Conservation (phyloP, 2,329 filamentous ascomycete genomes). For the Fusarium scirpi region DNA sequence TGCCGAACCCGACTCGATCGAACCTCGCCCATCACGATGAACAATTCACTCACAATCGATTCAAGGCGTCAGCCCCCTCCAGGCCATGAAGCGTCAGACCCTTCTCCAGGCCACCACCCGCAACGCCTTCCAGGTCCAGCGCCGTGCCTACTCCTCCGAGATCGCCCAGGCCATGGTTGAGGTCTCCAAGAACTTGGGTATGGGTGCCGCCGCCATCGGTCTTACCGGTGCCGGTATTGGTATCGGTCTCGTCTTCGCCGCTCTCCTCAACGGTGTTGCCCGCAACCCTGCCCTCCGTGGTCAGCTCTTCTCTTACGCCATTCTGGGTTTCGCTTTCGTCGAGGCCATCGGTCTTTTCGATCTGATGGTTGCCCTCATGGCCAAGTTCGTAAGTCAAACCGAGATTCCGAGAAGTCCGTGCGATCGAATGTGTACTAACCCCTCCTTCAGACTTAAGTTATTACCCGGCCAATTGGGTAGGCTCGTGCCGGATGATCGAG, state of each 20-base stretch:
- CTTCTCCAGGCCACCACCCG: slow-evolving; percentile 75
- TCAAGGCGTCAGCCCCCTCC: slow-evolving; percentile 72
- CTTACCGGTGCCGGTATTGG: slow-evolving; percentile 93
- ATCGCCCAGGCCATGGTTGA: slow-evolving; percentile 89
- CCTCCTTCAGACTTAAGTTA: slow-evolving; percentile 53
- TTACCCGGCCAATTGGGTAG: slow-evolving; percentile 50
- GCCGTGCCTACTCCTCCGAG: slow-evolving; percentile 87
- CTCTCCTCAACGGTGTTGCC: slow-evolving; percentile 88
- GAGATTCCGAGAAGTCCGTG: neutral
- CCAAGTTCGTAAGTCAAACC: slow-evolving; percentile 78
- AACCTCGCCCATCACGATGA: slow-evolving; percentile 38
- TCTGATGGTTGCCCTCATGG: slow-evolving; percentile 93
- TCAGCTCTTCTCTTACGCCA: slow-evolving; percentile 96
- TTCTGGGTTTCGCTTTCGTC: slow-evolving; percentile 95
- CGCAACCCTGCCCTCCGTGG: slow-evolving; percentile 95
- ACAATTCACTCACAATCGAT: slow-evolving; percentile 51
- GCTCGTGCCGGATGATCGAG: slow-evolving; percentile 54
- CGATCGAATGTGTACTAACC: slow-evolving; percentile 20
- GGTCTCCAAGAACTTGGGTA: slow-evolving; percentile 91
- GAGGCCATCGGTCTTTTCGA: slow-evolving; percentile 92
- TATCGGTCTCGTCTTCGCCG: slow-evolving; percentile 95
- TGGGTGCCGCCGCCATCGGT: slow-evolving; percentile 91
- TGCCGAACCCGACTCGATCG: slow-evolving; percentile 49
- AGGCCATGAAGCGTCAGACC: slow-evolving; percentile 80
- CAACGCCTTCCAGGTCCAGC: slow-evolving; percentile 73